Base-by-base conservation (phyloP, 352 stramenopile genomes). In the Globisporangium okanoganense region DNA sequence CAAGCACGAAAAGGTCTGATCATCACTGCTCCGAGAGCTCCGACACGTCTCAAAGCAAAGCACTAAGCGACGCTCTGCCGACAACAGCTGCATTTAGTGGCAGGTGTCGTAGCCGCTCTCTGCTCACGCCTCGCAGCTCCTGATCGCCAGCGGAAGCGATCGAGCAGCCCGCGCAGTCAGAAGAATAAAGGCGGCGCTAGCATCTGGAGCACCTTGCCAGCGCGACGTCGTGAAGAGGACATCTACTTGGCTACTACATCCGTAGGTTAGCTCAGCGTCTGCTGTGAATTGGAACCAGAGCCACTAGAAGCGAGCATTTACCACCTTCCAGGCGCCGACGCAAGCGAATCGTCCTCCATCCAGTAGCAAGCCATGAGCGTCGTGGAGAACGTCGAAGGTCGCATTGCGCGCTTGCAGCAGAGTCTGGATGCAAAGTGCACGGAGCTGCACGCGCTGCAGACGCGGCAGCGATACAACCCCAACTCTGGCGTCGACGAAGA, bases 341-440 rank as follows among this genome's bases (percentile, higher is more conserved):
- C 16, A 24, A 38, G 5, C 31, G 31, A 18, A 4, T 48, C 22
- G 13, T 44, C 38, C 35, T 41, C 41, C 40, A 27, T n/a, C n/a
- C n/a, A n/a, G n/a, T 33, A 6, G 16, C 20, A 55, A 31, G 22
- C 3, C 24, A 88, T 89, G 79, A 89, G 79, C 61, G 75, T 74
- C 12, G 79, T 89, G 38, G 79, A 89, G 50, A 79, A 89, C 67
- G 76, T 87, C n/a, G 78, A 75, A 20, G 72, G 62, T 45, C 79
- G 76, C 24, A 78, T 89, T 36, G 72, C 52, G 41, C 79, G 75
- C 29, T 68, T 89, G 36, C 73, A 89, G 24, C 75, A 80, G 41
- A 62, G 68, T 25, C 67, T 78, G 25, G 64, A 80, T 14, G n/a
- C 66, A n/a, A 82, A 78, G 45, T 66, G 47, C 18, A 64, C 70